A percentile compares a stretch with the other conserved stretches of the same genome.
These are phyloP conservation scores for Clitoria ternatea DNA, from an alignment of 306 rosid species.

Conservation along the genomic window DNA sequence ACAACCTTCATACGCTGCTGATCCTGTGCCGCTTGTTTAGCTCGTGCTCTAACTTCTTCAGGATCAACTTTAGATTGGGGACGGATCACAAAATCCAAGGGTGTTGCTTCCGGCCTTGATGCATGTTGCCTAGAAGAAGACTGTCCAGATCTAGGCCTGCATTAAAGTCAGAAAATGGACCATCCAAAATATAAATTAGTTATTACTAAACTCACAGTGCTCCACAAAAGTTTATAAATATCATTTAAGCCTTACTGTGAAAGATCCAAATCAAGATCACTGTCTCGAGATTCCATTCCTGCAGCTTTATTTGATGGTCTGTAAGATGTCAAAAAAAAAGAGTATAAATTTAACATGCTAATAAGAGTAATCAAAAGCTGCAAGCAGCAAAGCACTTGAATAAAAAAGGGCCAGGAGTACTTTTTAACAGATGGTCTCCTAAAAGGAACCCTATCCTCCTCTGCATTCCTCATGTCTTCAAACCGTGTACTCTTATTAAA, in stretches of 20 bases:
- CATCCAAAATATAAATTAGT: not conserved
- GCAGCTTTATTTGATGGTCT: slow-evolving; percentile 74
- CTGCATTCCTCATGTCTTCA: slow-evolving; percentile 81
- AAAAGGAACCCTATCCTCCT: slow-evolving; percentile 76
- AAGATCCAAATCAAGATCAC: slow-evolving; percentile 90
- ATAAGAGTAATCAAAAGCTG: not conserved
- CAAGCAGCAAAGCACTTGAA: not conserved
- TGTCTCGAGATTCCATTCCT: slow-evolving; percentile 87
- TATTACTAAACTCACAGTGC: not conserved
- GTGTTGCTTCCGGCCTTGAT: slow-evolving; percentile 93
- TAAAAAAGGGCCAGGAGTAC: slow-evolving; percentile 30
- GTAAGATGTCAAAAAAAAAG: slow-evolving; percentile 22
- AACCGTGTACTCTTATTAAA: slow-evolving; percentile 94
- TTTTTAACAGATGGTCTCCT: slow-evolving; percentile 76
- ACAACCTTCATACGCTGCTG: slow-evolving; percentile 87
- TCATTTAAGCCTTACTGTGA: slow-evolving; percentile 58
- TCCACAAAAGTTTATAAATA: not conserved
- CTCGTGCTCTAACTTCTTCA: slow-evolving; percentile 86
- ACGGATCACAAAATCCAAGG: slow-evolving; percentile 87
- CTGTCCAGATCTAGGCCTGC: slow-evolving; percentile 84
- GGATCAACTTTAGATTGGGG: slow-evolving; percentile 96
- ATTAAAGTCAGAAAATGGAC: slow-evolving; percentile 20
- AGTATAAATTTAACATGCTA: not conserved
- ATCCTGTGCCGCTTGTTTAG: slow-evolving; percentile 76
- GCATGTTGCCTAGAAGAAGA: slow-evolving; percentile 81